Percentiles rank a stretch among this genome's conserved stretches.
Evolutionary conservation across 306 rosid genomes (phyloP).

Genomic region (Cyclanthera cordifolia): DNA sequence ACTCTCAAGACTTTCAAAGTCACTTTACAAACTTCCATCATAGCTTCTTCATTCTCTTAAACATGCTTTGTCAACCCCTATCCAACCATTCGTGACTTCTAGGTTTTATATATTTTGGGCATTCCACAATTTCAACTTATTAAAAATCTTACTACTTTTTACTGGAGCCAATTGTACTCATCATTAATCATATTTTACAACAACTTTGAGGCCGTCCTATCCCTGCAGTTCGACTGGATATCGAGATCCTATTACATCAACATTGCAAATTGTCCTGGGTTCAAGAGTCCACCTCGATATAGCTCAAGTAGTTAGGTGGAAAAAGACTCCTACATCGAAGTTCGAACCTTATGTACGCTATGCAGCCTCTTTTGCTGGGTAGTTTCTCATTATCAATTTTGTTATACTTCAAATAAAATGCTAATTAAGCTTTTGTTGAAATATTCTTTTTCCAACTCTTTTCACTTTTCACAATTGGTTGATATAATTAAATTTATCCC

Average conservation of each 20-base stretch:
- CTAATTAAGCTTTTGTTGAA: background rate
- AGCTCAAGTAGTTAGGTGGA: conserved; percentile 97
- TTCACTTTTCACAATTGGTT: background rate
- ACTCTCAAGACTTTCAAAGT: background rate
- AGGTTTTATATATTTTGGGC: background rate
- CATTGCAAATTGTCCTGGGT: conserved; percentile 81
- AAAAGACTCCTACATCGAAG: conserved; percentile 48
- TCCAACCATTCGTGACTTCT: background rate
- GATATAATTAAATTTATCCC: no score
- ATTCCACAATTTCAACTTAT: background rate
- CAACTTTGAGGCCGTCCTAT: background rate
- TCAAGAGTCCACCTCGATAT: conserved; percentile 71
- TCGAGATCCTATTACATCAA: conserved; percentile 85
- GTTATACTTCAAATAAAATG: background rate
- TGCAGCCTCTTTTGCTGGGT: conserved; percentile 98
- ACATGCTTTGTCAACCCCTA: background rate
- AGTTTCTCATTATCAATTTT: conserved; percentile 21
- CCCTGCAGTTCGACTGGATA: conserved; percentile 75
- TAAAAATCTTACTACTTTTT: background rate
- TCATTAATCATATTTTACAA: background rate
- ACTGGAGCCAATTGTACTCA: background rate
- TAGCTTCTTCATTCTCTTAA: background rate
- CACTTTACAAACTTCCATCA: background rate
- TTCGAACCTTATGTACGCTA: conserved; percentile 74
- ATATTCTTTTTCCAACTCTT: background rate